phyloP scores from a whole-genome alignment of 148 eudicot species.

The Chenopodium quinoa region DNA sequence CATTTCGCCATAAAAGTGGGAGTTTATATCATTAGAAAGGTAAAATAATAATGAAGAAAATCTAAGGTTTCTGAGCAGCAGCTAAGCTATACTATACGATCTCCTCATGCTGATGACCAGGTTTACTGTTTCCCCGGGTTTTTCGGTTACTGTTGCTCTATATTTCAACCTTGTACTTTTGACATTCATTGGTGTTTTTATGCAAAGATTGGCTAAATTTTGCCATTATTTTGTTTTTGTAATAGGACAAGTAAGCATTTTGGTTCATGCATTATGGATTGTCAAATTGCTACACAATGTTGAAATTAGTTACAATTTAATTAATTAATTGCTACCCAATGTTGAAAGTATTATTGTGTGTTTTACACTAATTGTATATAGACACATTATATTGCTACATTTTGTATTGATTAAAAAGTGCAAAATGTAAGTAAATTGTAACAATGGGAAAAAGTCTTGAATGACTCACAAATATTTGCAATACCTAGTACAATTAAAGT shows the following conservation, averaged over 20 bases:
- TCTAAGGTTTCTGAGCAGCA: background rate
- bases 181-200: background rate
- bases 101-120: conserved; percentile 16
- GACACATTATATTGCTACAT: no score
- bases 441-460: no score
- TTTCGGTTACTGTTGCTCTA: conserved; percentile 16
- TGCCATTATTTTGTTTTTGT: background rate
- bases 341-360: no score
- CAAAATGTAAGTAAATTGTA: no score
- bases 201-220: background rate
- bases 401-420: no score
- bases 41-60: background rate
- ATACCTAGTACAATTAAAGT: no score
- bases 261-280: background rate
- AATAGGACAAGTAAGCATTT: no score
- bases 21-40: conserved; percentile 17
- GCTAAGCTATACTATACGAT: background rate
- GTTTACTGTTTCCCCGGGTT: conserved; percentile 20
- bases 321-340: no score
- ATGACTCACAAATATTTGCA: no score
- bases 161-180: background rate
- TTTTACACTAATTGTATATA: no score
- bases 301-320: no score
- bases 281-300: no score
- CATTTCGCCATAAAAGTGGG: conserved; percentile 18